Percentiles rank a stretch among this genome's conserved stretches.
phyloP scores from a whole-genome alignment of 768 basidiomycete species.

The Psilocybe sp. region DNA sequence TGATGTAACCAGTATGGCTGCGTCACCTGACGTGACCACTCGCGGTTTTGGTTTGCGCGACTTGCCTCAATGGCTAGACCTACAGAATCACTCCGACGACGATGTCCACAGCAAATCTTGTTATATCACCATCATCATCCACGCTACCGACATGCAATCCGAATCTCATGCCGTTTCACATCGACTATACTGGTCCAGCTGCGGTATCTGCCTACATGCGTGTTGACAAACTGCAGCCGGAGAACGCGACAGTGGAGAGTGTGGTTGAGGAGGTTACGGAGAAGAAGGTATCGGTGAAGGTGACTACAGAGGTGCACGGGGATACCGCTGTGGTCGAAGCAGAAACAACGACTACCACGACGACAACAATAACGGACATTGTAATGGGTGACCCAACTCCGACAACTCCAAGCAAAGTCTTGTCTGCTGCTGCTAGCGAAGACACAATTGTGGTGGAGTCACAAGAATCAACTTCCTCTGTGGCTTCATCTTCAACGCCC shows the following conservation, averaged over 20 bases:
- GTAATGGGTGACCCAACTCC: not conserved
- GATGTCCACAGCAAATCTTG: not conserved
- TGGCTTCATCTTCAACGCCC: constrained; percentile 9
- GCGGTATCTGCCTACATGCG: constrained; percentile 74
- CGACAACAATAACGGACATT: not conserved
- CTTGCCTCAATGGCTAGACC: no score
- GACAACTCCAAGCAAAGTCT: not conserved
- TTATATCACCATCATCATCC: constrained; percentile 7
- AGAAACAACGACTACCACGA: not conserved
- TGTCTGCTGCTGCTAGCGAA: constrained; percentile 2
- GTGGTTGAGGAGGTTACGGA: not conserved
- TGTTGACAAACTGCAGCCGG: constrained; percentile 41
- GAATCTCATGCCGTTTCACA: constrained; percentile 82
- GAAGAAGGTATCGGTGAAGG: not conserved
- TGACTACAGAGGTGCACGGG: not conserved
- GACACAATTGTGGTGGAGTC: not conserved
- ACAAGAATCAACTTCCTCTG: not conserved
- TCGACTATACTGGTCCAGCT: constrained; percentile 67
- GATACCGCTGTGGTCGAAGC: constrained; percentile 1
- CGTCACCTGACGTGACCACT: no score
- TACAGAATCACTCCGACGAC: not conserved
- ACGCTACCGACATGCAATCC: constrained; percentile 45
- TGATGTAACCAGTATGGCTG: no score
- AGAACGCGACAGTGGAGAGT: constrained; percentile 6
- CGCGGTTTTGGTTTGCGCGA: no score